A percentile compares a stretch with the other conserved stretches of the same genome.
Conservation (phyloP, 805 yeast species). For the Candida tammaniensis region DNA sequence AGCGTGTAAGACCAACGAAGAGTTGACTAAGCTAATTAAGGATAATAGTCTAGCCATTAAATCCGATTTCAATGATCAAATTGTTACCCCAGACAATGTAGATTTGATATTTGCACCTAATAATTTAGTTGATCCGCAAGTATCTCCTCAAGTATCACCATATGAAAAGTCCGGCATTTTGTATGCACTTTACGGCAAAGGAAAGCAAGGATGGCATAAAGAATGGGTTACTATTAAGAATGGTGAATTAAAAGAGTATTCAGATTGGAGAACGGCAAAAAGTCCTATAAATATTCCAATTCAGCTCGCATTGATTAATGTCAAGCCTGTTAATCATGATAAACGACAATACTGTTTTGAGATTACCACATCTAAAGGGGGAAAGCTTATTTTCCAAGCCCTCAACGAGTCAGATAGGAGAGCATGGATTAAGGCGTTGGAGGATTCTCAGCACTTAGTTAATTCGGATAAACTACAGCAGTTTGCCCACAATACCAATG, state of each 20-base stretch:
- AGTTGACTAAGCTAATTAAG: constrained; percentile 31
- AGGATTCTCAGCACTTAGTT: constrained; percentile 45
- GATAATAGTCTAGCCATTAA: constrained; percentile 21
- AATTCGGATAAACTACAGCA: constrained; percentile 10
- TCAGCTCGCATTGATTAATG: constrained; percentile 66
- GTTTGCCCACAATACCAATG: constrained; percentile 5
- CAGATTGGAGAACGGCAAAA: constrained; percentile 76
- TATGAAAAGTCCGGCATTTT: constrained; percentile 40
- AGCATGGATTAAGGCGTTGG: constrained; percentile 65
- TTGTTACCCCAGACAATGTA: constrained; percentile 24
- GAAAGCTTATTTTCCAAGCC: constrained; percentile 73
- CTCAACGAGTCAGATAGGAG: constrained; percentile 63
- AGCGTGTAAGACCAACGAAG: constrained; percentile 38
- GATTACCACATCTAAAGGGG: constrained; percentile 64
- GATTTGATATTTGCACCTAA: constrained; percentile 27
- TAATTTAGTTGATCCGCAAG: background rate
- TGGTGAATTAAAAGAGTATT: constrained; percentile 67
- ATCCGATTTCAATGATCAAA: constrained; percentile 12
- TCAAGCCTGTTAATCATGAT: constrained; percentile 46
- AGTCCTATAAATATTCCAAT: constrained; percentile 64
- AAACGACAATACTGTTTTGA: constrained; percentile 66
- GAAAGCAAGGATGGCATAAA: constrained; percentile 78
- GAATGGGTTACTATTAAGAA: constrained; percentile 77
- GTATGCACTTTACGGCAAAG: constrained; percentile 59
- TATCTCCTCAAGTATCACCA: background rate